Evolutionary conservation across 2,329 filamentous ascomycete genomes (phyloP), one percentile per base, ranked within the genome.

Genomic region (Phialophora expanda): DNA sequence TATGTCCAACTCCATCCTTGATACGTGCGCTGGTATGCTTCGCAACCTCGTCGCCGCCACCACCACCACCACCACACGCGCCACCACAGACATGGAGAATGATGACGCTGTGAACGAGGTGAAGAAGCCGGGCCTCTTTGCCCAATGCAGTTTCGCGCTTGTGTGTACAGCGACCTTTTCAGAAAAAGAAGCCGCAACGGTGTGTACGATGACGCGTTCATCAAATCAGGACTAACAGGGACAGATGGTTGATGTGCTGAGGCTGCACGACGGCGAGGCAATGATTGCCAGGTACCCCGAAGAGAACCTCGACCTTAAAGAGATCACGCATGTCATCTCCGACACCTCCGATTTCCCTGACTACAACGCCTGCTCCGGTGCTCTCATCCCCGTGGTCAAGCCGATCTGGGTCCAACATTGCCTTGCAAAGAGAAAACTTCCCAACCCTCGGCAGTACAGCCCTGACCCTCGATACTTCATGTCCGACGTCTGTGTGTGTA

Each of bases 401-500:
- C 88, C 91, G 3, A 82, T 86, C 64, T 99, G 95, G 94, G 86
- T 97, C 55, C 84, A 86, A 3, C 83, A 84, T 26, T 95, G 90
- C 3, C 77, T 97, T 1, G 77, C 83, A 24, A 90, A 89, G 72
- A 83, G 83, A 64, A 93, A 90, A 75, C 83, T 90, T 61, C 89
- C 89, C 38, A 92, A 92, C 72, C 87, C 93, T 9, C 88, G 94
- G 48, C 90, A 92, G 17, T 96, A 90, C 77, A 97, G 90, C 54
- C 95, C 95, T 1, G 95, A 99, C 73, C 93, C 94, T 1, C 87
- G 90, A 65, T 87, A 97, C 75, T 95, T 97, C 76, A 91, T 99
- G 78, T 91, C 90, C 59, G 89, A 92, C 71, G 90, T 98, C 50
- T 86, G 90, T 30, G 84, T 97, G 20, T 90, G 89, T 34, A 96